Evolutionary conservation across 2,329 filamentous ascomycete species (phyloP).

Genomic region (Monosporascus sp.): DNA sequence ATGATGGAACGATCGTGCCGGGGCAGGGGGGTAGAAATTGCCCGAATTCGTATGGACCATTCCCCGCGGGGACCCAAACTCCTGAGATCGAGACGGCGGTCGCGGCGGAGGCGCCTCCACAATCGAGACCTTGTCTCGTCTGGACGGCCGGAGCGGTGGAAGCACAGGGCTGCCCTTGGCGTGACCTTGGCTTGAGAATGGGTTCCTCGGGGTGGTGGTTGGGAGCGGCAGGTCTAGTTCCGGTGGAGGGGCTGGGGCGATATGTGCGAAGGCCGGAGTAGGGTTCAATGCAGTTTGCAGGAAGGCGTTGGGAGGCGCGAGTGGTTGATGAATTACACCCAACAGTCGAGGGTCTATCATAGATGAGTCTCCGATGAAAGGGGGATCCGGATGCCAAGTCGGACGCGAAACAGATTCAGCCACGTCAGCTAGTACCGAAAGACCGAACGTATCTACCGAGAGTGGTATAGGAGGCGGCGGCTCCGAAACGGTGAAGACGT

Average conservation of each 20-base stretch:
- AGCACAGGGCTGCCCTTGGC: constrained; percentile 29
- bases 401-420: constrained; percentile 17
- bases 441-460: constrained; percentile 16
- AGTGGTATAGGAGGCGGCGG: constrained; percentile 16
- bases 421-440: constrained; percentile 28
- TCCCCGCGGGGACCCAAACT: constrained; percentile 21
- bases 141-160: constrained; percentile 28
- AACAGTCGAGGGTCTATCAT: constrained; percentile 26
- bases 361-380: constrained; percentile 9
- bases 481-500: constrained; percentile 34
- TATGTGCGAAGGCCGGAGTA: constrained; percentile 19
- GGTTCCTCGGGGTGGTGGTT: constrained; percentile 20
- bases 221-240: constrained; percentile 13
- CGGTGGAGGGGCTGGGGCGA: constrained; percentile 23
- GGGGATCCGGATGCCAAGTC: constrained; percentile 6
- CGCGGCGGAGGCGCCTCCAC: constrained; percentile 9
- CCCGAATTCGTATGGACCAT: constrained; percentile 30
- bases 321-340: constrained; percentile 12
- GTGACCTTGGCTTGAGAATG: constrained; percentile 26
- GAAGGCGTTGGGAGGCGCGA: constrained; percentile 25
- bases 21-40: constrained; percentile 29
- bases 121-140: constrained; percentile 21
- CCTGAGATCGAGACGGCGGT: constrained; percentile 16
- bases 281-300: constrained; percentile 34
- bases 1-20: constrained; percentile 31